Evolutionary conservation across 768 basidiomycete genomes (phyloP).

Genomic region (Glaciozyma antarctica): DNA sequence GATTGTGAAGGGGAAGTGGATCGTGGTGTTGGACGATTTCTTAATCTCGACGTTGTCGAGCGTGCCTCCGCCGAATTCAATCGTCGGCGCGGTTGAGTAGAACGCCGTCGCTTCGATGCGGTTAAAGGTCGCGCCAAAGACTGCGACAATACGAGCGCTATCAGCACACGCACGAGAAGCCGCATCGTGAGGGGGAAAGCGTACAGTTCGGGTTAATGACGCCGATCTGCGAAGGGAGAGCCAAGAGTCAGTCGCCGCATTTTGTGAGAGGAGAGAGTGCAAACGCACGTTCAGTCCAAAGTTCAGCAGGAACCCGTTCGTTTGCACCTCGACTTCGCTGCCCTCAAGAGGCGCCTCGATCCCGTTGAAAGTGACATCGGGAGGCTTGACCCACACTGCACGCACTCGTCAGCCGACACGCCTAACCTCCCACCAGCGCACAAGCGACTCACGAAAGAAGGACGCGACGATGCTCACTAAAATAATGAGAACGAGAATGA

Average conservation of each 20-base stretch:
- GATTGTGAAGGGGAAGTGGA: constrained; percentile 35
- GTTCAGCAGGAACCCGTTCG: constrained; percentile 31
- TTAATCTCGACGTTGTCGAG: constrained; percentile 29
- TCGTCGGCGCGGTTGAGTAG: constrained; percentile 27
- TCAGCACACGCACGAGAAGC: not conserved
- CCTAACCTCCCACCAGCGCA: not conserved
- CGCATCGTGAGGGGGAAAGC: not conserved
- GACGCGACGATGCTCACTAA: constrained; percentile 33
- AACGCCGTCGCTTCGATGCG: constrained; percentile 32
- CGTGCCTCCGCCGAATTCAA: constrained; percentile 30
- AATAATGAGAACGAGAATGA: constrained; percentile 33
- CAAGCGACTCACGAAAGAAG: constrained; percentile 31
- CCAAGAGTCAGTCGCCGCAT: not conserved
- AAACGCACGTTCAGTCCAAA: constrained; percentile 24
- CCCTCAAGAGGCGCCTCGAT: constrained; percentile 29
- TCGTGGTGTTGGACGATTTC: constrained; percentile 31
- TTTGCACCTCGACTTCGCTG: constrained; percentile 17
- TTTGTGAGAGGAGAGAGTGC: not conserved
- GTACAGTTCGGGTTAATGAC: constrained; percentile 36
- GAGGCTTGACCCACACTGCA: constrained; percentile 36
- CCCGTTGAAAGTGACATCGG: constrained; percentile 34
- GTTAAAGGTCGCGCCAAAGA: constrained; percentile 35
- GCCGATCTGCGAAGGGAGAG: constrained; percentile 18
- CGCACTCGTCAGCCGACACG: not conserved
- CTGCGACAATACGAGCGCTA: constrained; percentile 12